phyloP scores from a whole-genome alignment of 2,329 filamentous ascomycete species.

The Calycina herbarum region DNA sequence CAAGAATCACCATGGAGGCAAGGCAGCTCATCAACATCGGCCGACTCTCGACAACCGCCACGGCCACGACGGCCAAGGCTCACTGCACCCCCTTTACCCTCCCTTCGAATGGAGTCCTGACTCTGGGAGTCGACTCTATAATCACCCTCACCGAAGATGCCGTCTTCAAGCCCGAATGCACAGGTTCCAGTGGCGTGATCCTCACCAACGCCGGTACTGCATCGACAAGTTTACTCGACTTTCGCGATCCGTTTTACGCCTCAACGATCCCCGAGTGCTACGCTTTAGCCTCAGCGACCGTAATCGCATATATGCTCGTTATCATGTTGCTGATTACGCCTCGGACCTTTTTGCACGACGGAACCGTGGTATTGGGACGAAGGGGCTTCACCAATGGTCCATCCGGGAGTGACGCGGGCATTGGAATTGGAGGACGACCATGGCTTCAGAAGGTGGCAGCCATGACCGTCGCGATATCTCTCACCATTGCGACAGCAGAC shows the following conservation, averaged over 20 bases:
- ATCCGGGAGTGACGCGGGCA: slow-evolving; percentile 63
- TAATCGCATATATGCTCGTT: slow-evolving; percentile 84
- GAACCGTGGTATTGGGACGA: slow-evolving; percentile 75
- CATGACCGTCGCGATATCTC: slow-evolving; percentile 73
- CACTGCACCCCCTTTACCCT: slow-evolving; percentile 64
- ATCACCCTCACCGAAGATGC: slow-evolving; percentile 49
- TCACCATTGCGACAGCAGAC: slow-evolving; percentile 91
- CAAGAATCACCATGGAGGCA: slow-evolving; percentile 29
- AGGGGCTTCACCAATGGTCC: slow-evolving; percentile 85
- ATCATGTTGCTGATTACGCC: slow-evolving; percentile 89
- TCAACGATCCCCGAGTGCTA: slow-evolving; percentile 93
- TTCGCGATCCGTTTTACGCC: slow-evolving; percentile 86
- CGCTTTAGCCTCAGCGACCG: slow-evolving; percentile 83
- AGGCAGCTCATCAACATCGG: slow-evolving; percentile 35
- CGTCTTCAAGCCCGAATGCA: slow-evolving; percentile 50
- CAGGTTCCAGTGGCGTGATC: slow-evolving; percentile 38
- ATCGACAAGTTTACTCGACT: slow-evolving; percentile 45
- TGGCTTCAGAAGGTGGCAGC: slow-evolving; percentile 88
- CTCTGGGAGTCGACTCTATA: slow-evolving; percentile 37
- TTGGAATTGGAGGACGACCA: slow-evolving; percentile 86
- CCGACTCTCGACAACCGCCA: slow-evolving; percentile 34
- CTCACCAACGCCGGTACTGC: slow-evolving; percentile 25
- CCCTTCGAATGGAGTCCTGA: slow-evolving; percentile 55
- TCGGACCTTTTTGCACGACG: slow-evolving; percentile 87
- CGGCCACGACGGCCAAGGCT: slow-evolving; percentile 40